Base-by-base conservation (phyloP, 495 filamentous ascomycete genomes). In the Neurospora sp. region DNA sequence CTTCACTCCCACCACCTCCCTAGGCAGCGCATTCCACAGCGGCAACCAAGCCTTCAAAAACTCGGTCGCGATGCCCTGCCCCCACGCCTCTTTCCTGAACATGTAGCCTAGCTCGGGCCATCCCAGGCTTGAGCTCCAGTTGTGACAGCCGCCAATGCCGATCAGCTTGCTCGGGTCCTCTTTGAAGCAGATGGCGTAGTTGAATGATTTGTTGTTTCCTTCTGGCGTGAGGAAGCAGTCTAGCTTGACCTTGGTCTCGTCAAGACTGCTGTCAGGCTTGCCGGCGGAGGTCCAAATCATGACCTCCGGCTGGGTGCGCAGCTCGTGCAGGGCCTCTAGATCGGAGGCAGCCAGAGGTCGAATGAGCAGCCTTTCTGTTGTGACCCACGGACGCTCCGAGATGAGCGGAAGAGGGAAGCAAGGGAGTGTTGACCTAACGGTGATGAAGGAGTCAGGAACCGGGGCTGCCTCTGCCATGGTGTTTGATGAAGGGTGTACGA, bases 91-190 rank as follows among this genome's bases (percentile, higher is more conserved):
- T 45, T 72, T 77, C 40, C 74, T 76, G 37, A 87, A 72, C 76
- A 86, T 84, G 72, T 86, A 87, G 17, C 86, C 86, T 14, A 86
- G 69, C 75, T 84, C 84, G 2, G 84, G 85, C 83, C 83, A 85
- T 10, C 83, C 82, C 9, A 81, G 71, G 22, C 27, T 41, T 37
- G 53, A 71, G 20, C 37, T 8, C n/a, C 39, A 40, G 9, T 70
- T 73, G 61, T 82, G 79, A 16, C 73, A 73, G 8, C 83, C 82
- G 22, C 83, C 83, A n/a, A 78, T 72, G 3, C 83, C 83, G 53
- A 85, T 80, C 8, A 84, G 20, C 73, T 83, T 78, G 14, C 78
- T 80, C 31, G 77, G 80, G 22, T 65, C 27, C 22, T 75, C 78
- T 3, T 72, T 70, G 9, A 80, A 76, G 53, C 82, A 84, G 40